Conservation (phyloP, 1,284 basidiomycete genomes). For the Chalciporus sp. region DNA sequence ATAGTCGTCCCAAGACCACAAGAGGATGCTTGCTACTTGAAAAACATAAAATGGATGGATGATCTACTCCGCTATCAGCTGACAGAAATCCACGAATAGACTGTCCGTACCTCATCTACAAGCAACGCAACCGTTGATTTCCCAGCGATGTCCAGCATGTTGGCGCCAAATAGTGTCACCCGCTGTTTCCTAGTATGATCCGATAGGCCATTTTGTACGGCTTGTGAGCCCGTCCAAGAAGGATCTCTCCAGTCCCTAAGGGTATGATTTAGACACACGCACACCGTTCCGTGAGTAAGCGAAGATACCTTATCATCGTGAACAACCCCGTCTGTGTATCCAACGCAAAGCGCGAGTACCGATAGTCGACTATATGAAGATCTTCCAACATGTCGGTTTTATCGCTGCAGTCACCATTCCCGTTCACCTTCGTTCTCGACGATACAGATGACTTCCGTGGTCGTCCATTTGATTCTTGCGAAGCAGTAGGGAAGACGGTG, state of each 20-base stretch:
- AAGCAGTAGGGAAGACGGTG: conserved; percentile 66
- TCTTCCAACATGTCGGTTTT: conserved; percentile 44
- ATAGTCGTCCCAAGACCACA: conserved; percentile 96
- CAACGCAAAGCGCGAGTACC: conserved; percentile 90
- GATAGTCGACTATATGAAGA: conserved; percentile 74
- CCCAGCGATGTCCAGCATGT: conserved; percentile 90
- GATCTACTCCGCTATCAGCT: conserved; percentile 38
- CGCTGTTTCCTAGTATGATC: conserved; percentile 65
- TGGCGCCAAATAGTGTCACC: conserved; percentile 78
- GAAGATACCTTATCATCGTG: conserved; percentile 69
- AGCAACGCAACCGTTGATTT: conserved; percentile 85
- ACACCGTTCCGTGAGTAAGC: neutral
- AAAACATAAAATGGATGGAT: conserved; percentile 98
- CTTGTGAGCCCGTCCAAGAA: conserved; percentile 65
- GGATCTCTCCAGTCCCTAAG: conserved; percentile 91
- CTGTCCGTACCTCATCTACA: conserved; percentile 77
- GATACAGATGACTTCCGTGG: conserved; percentile 27
- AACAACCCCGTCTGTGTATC: conserved; percentile 87
- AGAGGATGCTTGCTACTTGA: conserved; percentile 92
- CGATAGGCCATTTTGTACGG: conserved; percentile 68
- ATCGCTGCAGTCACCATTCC: conserved; percentile 31
- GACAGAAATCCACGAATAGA: neutral
- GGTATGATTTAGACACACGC: conserved; percentile 8
- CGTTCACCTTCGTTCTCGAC: conserved; percentile 23
- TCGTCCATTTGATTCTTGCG: conserved; percentile 24